These are phyloP conservation scores for Dothideomycetes sp. DNA, from an alignment of 2,329 filamentous ascomycete species.

Conservation along the genomic window DNA sequence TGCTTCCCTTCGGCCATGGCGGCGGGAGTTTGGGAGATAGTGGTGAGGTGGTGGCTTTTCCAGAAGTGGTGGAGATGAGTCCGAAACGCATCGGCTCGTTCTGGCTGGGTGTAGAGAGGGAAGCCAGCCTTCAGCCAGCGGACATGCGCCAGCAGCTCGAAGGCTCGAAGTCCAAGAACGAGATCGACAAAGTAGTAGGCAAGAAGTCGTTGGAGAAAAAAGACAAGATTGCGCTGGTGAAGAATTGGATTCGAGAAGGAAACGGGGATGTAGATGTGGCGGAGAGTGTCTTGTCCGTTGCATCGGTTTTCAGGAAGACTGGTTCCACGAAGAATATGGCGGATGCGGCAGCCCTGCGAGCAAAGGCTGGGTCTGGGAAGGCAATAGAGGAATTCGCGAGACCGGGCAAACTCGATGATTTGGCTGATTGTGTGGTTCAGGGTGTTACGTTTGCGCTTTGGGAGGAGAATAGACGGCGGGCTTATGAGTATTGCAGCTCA, in stretches of 20 bases:
- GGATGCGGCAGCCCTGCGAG: background rate
- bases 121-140: conserved; percentile 10
- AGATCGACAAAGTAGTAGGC: background rate
- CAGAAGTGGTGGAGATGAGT: conserved; percentile 37
- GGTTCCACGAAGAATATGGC: background rate
- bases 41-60: conserved; percentile 10
- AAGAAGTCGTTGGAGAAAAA: conserved; percentile 37
- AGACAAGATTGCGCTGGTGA: conserved; percentile 53
- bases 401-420: conserved; percentile 61
- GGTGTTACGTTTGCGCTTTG: conserved; percentile 67
- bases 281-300: conserved; percentile 4
- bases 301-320: conserved; percentile 13
- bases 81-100: conserved; percentile 47
- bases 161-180: background rate
- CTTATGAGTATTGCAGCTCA: conserved; percentile 8
- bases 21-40: conserved; percentile 5
- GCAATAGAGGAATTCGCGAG: background rate
- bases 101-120: conserved; percentile 32
- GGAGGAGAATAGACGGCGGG: conserved; percentile 45
- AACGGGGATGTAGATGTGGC: conserved; percentile 8
- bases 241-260: conserved; percentile 35
- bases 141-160: conserved; percentile 1
- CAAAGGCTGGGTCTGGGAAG: too few species aligned
- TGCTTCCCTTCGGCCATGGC: conserved; percentile 1
- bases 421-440: conserved; percentile 70